These are phyloP conservation scores for Diutina siamensis DNA, from an alignment of 1,139 yeast species.

Conservation along the genomic window DNA sequence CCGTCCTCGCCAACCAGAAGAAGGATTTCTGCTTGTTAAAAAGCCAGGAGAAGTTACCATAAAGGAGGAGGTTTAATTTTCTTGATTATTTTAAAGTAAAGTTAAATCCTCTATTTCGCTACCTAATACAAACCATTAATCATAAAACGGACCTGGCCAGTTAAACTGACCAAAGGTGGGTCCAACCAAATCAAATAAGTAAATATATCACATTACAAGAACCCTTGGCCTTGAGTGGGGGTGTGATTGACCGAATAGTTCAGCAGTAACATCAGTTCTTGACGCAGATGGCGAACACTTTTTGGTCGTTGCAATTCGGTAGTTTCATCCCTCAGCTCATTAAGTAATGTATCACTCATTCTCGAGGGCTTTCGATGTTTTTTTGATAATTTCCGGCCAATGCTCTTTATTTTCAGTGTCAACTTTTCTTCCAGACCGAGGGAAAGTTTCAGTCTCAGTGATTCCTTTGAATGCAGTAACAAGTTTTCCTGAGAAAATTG, in stretches of 20 bases:
- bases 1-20: background rate
- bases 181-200: background rate
- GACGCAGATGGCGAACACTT: background rate
- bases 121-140: background rate
- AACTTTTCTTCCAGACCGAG: background rate
- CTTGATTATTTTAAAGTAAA: background rate
- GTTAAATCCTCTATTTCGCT: background rate
- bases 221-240: conserved; percentile 2
- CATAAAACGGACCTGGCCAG: background rate
- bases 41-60: background rate
- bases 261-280: conserved; percentile 2
- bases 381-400: background rate
- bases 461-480: background rate
- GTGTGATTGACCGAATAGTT: background rate
- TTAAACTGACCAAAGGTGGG: too few species aligned
- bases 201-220: background rate
- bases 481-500: conserved; percentile 1
- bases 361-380: background rate
- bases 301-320: background rate
- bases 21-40: background rate
- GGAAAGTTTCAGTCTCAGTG: background rate
- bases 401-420: background rate
- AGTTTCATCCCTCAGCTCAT: background rate
- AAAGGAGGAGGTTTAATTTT: background rate
- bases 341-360: conserved; percentile 3